Evolutionary conservation across 2,329 filamentous ascomycete genomes (phyloP).

Genomic region (Aspergillus calidoustus): DNA sequence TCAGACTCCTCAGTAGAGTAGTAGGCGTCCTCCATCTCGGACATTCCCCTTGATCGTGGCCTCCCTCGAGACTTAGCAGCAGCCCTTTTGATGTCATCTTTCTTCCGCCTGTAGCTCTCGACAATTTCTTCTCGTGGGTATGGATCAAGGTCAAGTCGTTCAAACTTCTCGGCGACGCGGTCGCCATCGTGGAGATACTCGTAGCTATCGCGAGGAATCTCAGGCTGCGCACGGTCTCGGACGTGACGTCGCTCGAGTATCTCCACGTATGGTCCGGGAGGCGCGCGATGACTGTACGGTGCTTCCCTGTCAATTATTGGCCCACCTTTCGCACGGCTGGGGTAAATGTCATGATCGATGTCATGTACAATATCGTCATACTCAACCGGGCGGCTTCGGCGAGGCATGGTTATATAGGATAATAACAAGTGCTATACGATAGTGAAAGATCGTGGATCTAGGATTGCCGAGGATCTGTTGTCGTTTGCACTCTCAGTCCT

Average conservation of each 20-base stretch:
- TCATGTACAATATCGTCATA: constrained; percentile 39
- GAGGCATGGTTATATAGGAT: constrained; percentile 31
- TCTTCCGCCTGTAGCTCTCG: not conserved
- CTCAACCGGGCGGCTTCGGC: constrained; percentile 32
- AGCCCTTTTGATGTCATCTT: not conserved
- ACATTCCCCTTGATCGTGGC: constrained; percentile 6
- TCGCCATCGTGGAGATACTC: constrained; percentile 28
- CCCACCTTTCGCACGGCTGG: constrained; percentile 31
- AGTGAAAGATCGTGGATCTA: not conserved
- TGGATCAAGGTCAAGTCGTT: constrained; percentile 35
- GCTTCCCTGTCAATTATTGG: constrained; percentile 35
- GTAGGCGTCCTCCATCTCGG: constrained; percentile 17
- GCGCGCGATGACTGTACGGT: constrained; percentile 31
- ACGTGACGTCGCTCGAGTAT: constrained; percentile 46
- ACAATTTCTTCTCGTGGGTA: constrained; percentile 15
- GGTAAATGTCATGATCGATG: constrained; percentile 32
- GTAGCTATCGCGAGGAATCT: constrained; percentile 38
- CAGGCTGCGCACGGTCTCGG: constrained; percentile 41
- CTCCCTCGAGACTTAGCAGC: constrained; percentile 8
- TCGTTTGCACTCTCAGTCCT: not conserved
- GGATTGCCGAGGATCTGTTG: not conserved
- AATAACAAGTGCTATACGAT: not conserved
- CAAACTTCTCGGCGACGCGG: constrained; percentile 21
- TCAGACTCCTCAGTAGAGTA: constrained; percentile 19
- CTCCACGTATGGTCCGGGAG: constrained; percentile 50